Conservation (phyloP, 192 early-diverging fungal species). For the Geranomyces variabilis region DNA sequence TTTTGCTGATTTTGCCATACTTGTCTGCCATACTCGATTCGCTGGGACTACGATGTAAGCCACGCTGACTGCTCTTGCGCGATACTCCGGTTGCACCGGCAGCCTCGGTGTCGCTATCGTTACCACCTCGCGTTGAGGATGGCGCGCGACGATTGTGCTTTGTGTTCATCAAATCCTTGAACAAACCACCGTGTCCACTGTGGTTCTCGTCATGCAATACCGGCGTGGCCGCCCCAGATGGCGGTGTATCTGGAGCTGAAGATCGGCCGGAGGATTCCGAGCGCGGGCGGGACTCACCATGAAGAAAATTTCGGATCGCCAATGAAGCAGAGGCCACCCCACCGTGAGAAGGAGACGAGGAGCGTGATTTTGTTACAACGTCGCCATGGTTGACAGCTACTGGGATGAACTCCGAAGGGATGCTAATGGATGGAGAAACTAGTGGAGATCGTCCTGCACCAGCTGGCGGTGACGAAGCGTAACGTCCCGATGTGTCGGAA, state of each 20-base stretch:
- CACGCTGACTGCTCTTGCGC: slow-evolving; percentile 2
- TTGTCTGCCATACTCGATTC: slow-evolving; percentile 54
- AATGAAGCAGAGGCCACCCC: background rate
- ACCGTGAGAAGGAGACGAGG: slow-evolving; percentile 2
- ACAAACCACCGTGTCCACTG: background rate
- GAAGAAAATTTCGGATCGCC: slow-evolving; percentile 4
- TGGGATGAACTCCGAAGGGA: background rate
- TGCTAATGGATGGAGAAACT: background rate
- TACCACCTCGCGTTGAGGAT: background rate
- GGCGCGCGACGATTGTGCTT: slow-evolving; percentile 11
- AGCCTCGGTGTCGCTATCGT: slow-evolving; percentile 1
- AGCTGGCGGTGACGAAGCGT: too few species aligned
- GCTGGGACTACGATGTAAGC: slow-evolving; percentile 29
- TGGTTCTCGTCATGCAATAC: background rate
- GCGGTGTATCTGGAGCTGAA: background rate
- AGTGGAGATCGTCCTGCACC: too few species aligned
- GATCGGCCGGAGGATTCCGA: slow-evolving; percentile 7
- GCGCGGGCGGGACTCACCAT: background rate
- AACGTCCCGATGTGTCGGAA: too few species aligned
- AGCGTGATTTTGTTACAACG: slow-evolving; percentile 1
- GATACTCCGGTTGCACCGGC: background rate
- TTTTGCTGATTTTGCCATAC: slow-evolving; percentile 45
- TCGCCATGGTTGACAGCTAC: slow-evolving; percentile 7
- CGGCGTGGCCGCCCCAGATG: background rate
- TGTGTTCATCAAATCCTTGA: slow-evolving; percentile 14